Conservation (phyloP, 2,329 filamentous ascomycete genomes). For the Tolypocladium inflatum region DNA sequence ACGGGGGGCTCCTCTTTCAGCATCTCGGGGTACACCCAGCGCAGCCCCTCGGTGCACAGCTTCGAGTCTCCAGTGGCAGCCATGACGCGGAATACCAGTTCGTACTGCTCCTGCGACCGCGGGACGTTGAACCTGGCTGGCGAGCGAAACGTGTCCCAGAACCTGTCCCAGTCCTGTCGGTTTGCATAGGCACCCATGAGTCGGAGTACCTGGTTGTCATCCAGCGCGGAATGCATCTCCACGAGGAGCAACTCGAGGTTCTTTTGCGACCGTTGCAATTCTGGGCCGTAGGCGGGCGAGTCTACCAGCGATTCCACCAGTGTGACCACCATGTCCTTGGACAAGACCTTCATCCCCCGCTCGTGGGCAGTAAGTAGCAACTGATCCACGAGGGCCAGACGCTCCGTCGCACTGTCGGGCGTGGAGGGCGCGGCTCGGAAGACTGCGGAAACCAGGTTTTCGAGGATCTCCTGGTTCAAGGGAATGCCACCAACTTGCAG, state of each 20-base stretch:
- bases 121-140: conserved; percentile 37
- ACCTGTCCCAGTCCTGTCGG: conserved; percentile 40
- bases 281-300: conserved; percentile 18
- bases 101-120: conserved; percentile 46
- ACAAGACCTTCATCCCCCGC: conserved; percentile 31
- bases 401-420: conserved; percentile 14
- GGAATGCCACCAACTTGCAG: conserved; percentile 27
- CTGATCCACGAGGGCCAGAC: conserved; percentile 29
- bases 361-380: conserved; percentile 35
- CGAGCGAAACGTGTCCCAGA: conserved; percentile 53
- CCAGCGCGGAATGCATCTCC: conserved; percentile 26
- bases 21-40: conserved; percentile 52
- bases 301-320: conserved; percentile 31
- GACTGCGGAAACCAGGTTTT: conserved; percentile 28
- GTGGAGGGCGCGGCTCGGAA: conserved; percentile 16
- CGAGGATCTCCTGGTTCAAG: conserved; percentile 23
- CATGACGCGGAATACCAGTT: conserved; percentile 39
- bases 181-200: conserved; percentile 37
- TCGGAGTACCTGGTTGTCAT: conserved; percentile 26
- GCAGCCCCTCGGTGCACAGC: conserved; percentile 37
- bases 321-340: conserved; percentile 37
- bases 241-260: conserved; percentile 36
- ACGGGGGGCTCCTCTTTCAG: conserved; percentile 42
- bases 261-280: conserved; percentile 28
- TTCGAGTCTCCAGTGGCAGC: conserved; percentile 31